Conservation (phyloP, 176 grass and related monocot genomes). For the Panicum miliaceum region DNA sequence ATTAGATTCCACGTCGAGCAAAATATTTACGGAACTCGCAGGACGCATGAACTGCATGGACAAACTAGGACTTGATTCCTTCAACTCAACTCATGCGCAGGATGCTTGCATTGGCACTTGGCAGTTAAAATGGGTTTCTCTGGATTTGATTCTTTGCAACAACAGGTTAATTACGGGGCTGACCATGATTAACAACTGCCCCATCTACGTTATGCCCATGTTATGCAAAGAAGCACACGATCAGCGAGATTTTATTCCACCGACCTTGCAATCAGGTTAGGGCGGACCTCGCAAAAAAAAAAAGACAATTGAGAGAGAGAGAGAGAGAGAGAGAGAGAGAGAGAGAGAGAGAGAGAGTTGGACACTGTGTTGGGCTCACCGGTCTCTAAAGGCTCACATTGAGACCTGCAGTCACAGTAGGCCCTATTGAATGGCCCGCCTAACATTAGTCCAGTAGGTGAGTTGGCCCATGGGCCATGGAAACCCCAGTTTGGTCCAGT, state of each 20-base stretch:
- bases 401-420: too few species aligned
- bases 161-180: conserved; percentile 20
- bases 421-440: neutral
- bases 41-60: neutral
- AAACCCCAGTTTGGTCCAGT: neutral
- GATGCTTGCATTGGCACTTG: conserved; percentile 9
- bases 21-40: neutral
- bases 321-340: too few species aligned
- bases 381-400: neutral
- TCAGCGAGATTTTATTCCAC: conserved; percentile 30
- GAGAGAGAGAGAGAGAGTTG: neutral
- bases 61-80: neutral
- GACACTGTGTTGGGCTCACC: neutral
- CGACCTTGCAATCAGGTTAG: neutral
- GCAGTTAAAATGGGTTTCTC: conserved; percentile 10
- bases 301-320: neutral
- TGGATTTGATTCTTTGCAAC: conserved; percentile 1
- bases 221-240: conserved; percentile 13
- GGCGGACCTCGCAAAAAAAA: too few species aligned
- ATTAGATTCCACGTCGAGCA: neutral
- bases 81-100: neutral
- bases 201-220: neutral
- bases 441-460: neutral
- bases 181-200: conserved; percentile 22
- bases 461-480: too few species aligned